phyloP scores from a whole-genome alignment of 257 asterid species.

The Fraxinus cuspidata region DNA sequence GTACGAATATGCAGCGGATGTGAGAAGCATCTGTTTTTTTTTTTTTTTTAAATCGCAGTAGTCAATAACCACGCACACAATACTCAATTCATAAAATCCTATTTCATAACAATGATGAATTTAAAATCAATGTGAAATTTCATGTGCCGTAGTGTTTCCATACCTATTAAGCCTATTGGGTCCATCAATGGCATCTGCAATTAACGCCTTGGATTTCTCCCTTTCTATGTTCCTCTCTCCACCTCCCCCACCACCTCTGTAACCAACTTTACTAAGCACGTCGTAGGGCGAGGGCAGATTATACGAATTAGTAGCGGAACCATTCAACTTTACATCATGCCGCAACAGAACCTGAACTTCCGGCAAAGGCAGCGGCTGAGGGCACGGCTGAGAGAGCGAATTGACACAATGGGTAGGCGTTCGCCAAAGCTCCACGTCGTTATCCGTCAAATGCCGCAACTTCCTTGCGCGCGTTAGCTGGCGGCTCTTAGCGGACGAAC shows the following conservation, averaged over 20 bases:
- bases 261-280: constrained; percentile 10
- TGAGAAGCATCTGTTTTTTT: background rate
- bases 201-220: constrained; percentile 28
- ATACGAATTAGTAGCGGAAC: constrained; percentile 24
- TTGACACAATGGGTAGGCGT: constrained; percentile 24
- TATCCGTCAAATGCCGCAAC: constrained; percentile 35
- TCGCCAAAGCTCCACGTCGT: constrained; percentile 40
- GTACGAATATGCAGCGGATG: background rate
- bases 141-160: background rate
- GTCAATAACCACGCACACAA: background rate
- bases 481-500: constrained; percentile 40
- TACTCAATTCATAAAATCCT: background rate
- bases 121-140: background rate
- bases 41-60: background rate
- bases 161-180: constrained; percentile 37
- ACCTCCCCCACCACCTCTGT: constrained; percentile 13
- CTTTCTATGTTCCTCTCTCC: constrained; percentile 35
- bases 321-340: constrained; percentile 33
- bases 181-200: constrained; percentile 32
- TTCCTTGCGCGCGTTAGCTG: constrained; percentile 38
- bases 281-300: constrained; percentile 56
- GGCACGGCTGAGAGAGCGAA: constrained; percentile 34
- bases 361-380: constrained; percentile 81
- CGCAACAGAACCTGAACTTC: constrained; percentile 50
- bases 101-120: background rate